These are phyloP conservation scores for Cercospora sojina DNA, from an alignment of 2,329 filamentous ascomycete species.

Conservation along the genomic window DNA sequence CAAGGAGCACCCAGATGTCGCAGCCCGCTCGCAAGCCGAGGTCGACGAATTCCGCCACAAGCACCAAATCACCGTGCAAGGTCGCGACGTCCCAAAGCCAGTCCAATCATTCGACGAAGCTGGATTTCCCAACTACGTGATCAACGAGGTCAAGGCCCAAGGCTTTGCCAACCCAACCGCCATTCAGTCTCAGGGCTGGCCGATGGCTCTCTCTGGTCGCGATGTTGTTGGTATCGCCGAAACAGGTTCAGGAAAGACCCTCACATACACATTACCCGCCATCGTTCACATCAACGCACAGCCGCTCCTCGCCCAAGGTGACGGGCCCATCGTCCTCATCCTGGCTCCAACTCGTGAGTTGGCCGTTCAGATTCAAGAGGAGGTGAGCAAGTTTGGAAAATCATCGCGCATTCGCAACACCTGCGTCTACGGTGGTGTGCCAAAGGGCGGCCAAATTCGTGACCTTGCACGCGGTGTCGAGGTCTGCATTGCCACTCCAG, in stretches of 20 bases:
- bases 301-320: conserved; percentile 88
- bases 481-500: conserved; percentile 96
- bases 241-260: conserved; percentile 97
- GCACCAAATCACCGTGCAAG: conserved; percentile 80
- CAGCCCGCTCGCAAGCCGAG: conserved; percentile 70
- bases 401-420: conserved; percentile 98
- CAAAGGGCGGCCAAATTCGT: conserved; percentile 94
- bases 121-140: conserved; percentile 93
- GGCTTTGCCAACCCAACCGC: conserved; percentile 91
- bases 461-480: conserved; percentile 94
- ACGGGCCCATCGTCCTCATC: conserved; percentile 94
- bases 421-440: conserved; percentile 98
- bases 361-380: conserved; percentile 96
- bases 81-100: conserved; percentile 80
- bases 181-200: conserved; percentile 98
- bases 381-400: conserved; percentile 98
- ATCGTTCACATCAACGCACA: conserved; percentile 99
- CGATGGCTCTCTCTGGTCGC: conserved; percentile 96
- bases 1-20: conserved; percentile 85
- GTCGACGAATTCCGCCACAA: conserved; percentile 85
- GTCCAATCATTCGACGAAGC: conserved; percentile 98
- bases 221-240: conserved; percentile 99
- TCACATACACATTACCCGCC: conserved; percentile 95
- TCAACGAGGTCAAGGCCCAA: conserved; percentile 98
- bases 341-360: conserved; percentile 96